Base-by-base conservation (phyloP, 495 filamentous ascomycete species). In the Articulospora tetracladia region DNA sequence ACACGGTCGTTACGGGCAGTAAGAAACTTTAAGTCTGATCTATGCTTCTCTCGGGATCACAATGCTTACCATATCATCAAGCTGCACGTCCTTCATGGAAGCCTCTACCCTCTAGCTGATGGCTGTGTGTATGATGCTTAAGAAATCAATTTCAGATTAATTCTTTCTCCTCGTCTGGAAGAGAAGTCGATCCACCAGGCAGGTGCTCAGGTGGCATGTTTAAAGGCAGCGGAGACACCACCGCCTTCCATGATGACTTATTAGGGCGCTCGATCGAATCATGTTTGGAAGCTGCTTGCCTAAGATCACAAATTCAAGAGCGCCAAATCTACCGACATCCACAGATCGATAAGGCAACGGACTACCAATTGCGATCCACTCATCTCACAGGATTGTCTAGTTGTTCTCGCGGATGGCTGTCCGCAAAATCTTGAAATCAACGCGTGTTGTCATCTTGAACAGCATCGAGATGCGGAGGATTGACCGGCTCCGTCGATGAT, bases 391-490 rank as follows among this genome's bases (percentile, higher is more conserved):
- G 39, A 44, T 44, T 44, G 39, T 44, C 7, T 6, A 34, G 8
- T 3, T 44, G 17, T 44, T 17, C 7, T n/a, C 3, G 39, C 39
- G 39, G 39, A 19, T 44, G 17, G 7, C n/a, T 44, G 39, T 44
- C 39, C 39, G 39, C 39, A 17, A 44, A 44, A 44, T 44, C 39
- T 10, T 13, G 44, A 51, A 24, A n/a, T 28, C 3, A 8, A 8
- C 12, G 48, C 25, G 12, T 3, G 25, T 4, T 7, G 6, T 53
- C 17, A 30, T 26, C 28, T 17, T 25, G 17, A 36, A 6, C 28
- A 13, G 1, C 46, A 62, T 62, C 59, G 59, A 62, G 59, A 62
- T 62, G 41, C 59, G 59, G 59, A 57, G 46, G 1, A 20, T 4
- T 41, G 15, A 11, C 59, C 59, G 59, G 3, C 59, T 62, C 59